Evolutionary conservation across 129 eudicot species (phyloP).

Genomic region (Apium graveolens): DNA sequence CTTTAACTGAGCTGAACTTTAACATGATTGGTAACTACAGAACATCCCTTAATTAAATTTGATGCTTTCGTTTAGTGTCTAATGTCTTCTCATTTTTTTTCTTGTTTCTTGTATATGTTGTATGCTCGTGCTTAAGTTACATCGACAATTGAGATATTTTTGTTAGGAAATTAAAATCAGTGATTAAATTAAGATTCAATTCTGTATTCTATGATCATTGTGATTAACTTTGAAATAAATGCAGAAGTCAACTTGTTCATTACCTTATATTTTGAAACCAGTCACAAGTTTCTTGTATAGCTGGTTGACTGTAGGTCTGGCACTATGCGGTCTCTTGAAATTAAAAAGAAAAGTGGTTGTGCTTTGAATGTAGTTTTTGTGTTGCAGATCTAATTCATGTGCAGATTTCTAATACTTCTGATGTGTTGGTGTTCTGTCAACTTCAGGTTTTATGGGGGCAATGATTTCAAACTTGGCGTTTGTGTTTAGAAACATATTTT

Average conservation of each 20-base stretch:
- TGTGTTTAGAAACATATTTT: slow-evolving; percentile 65
- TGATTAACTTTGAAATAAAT: neutral
- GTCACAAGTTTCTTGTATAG: slow-evolving; percentile 20
- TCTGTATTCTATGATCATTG: neutral
- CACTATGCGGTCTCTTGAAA: slow-evolving; percentile 14
- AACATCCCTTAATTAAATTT: neutral
- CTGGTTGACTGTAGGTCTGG: slow-evolving; percentile 12
- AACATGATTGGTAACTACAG: slow-evolving; percentile 54
- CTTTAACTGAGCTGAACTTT: slow-evolving; percentile 64
- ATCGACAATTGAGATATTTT: neutral
- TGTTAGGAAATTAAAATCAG: neutral
- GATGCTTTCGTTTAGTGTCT: neutral
- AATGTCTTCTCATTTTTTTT: no score
- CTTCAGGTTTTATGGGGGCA: slow-evolving; percentile 72
- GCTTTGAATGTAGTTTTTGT: slow-evolving; percentile 11
- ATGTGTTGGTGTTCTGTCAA: slow-evolving; percentile 15
- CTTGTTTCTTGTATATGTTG: neutral
- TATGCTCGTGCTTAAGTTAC: neutral
- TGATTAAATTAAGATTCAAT: neutral
- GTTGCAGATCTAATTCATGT: neutral
- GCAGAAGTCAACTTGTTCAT: neutral
- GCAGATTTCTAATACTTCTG: slow-evolving; percentile 1
- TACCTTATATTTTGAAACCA: neutral
- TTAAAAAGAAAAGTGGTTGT: slow-evolving; percentile 15
- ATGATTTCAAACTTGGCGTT: slow-evolving; percentile 76